phyloP scores from a whole-genome alignment of 2,329 filamentous ascomycete genomes.

The Calonectria pteridis region DNA sequence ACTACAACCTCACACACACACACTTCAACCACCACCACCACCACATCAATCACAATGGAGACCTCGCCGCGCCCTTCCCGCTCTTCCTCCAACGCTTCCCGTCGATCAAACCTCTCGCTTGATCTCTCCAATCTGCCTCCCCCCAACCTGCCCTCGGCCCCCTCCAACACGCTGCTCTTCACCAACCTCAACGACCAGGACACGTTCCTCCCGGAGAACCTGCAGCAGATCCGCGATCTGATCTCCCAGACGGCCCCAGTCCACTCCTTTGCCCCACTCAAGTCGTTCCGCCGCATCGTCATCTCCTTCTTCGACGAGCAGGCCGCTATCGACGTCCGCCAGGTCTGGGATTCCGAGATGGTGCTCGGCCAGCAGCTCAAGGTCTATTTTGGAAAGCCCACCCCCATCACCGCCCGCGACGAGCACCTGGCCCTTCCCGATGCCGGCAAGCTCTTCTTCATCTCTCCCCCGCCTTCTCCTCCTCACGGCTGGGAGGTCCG shows the following conservation, averaged over 20 bases:
- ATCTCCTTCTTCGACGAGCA: slow-evolving; percentile 80
- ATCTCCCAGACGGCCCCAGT: slow-evolving; percentile 78
- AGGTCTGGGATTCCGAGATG: slow-evolving; percentile 79
- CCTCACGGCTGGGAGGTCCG: slow-evolving; percentile 78
- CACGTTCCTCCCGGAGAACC: slow-evolving; percentile 80
- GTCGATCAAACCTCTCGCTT: slow-evolving; percentile 70
- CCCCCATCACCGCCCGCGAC: slow-evolving; percentile 66
- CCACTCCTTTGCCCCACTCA: slow-evolving; percentile 83
- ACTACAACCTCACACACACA: slow-evolving; percentile 4
- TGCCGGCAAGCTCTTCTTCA: slow-evolving; percentile 79
- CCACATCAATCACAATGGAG: slow-evolving; percentile 47
- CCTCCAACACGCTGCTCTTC: slow-evolving; percentile 87
- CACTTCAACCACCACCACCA: not conserved
- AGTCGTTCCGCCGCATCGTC: slow-evolving; percentile 85
- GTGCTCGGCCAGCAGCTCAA: slow-evolving; percentile 78
- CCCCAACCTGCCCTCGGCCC: slow-evolving; percentile 76
- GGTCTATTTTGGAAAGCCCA: slow-evolving; percentile 77
- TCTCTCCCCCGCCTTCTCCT: slow-evolving; percentile 76
- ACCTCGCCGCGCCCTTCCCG: slow-evolving; percentile 53
- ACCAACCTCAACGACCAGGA: slow-evolving; percentile 81
- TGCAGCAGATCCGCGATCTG: slow-evolving; percentile 79
- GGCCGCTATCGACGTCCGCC: slow-evolving; percentile 77
- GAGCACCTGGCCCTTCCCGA: slow-evolving; percentile 75
- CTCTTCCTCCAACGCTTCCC: slow-evolving; percentile 61
- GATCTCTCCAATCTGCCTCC: slow-evolving; percentile 81